Conservation (phyloP, 192 early-diverging fungal genomes). For the Jimgerdemannia flammicorona region DNA sequence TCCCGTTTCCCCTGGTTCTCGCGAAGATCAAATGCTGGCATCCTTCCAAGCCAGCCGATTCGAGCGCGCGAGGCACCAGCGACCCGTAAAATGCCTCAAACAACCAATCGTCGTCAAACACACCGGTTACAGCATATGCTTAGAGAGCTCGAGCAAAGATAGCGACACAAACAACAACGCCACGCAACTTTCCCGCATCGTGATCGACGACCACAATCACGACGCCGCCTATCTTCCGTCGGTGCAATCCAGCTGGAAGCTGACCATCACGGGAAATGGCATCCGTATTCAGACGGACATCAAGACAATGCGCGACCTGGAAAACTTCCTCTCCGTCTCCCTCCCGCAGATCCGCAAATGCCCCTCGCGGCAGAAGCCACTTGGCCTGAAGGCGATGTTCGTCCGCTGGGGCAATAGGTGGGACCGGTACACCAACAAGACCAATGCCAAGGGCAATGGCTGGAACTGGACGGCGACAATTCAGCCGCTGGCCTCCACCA, state of each 20-base stretch:
- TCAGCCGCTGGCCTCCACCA: too few relatives aligned
- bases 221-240: neutral
- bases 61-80: neutral
- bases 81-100: neutral
- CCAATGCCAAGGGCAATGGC: neutral
- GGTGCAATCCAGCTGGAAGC: neutral
- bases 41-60: too few relatives aligned
- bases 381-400: neutral
- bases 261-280: neutral
- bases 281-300: neutral
- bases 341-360: neutral
- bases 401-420: neutral
- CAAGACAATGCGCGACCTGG: neutral
- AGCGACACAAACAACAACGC: too few relatives aligned
- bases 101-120: too few relatives aligned
- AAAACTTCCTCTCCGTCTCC: neutral
- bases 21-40: too few relatives aligned
- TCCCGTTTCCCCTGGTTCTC: neutral
- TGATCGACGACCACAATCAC: too few relatives aligned
- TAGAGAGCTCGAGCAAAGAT: too few relatives aligned
- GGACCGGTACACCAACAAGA: neutral
- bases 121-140: too few relatives aligned
- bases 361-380: neutral
- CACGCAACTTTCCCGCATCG: too few relatives aligned
- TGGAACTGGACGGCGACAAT: too few relatives aligned